Base-by-base conservation (phyloP, 2,329 filamentous ascomycete genomes). In the Metarhizium sp. region DNA sequence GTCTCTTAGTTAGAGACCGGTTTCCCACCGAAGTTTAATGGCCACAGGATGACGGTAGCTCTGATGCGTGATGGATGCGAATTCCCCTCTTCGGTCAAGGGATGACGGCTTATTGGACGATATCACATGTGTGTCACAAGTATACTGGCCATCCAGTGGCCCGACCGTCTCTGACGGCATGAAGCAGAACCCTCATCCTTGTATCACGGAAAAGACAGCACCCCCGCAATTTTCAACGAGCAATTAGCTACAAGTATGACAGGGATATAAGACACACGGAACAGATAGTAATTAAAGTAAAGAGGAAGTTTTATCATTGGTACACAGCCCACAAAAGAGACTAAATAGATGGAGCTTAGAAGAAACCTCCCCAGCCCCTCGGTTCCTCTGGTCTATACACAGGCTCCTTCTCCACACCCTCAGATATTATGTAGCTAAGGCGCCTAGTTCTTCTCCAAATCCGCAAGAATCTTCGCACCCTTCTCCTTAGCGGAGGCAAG, bases 391-490 rank as follows among this genome's bases (percentile, higher is more conserved):
- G 73, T 76, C 78, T 81, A 79, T 79, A 81, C 78, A 82, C 76
- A 77, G 72, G 73, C 71, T 73, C 62, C 58, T 64, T 64, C 56
- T 61, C 61, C 63, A 62, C 61, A 62, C 65, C 67, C 64, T 65
- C 66, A 60, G 64, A 62, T 66, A 70, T 70, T 68, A 69, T 64
- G 63, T 63, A 67, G 66, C 61, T 61, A 64, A 68, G 65, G 61
- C 61, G 61, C 67, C 75, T 78, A 77, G 69, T 77, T 77, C 69
- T 78, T 78, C 74, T 94, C 89, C 68, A 97, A 82, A 69, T 97
- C 94, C 68, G 94, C 92, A 73, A 99, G 80, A 82, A 99, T 97
- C 91, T 97, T 96, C 86, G 96, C 92, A 81, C 92, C 94, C 90
- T 99, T 99, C 71, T 82, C 85, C 73, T 88, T 88, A 66, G 92